Evolutionary conservation across 768 basidiomycete genomes (phyloP), one percentile per base, ranked within the genome.

Genomic region (Dacryopinax primogenitus): DNA sequence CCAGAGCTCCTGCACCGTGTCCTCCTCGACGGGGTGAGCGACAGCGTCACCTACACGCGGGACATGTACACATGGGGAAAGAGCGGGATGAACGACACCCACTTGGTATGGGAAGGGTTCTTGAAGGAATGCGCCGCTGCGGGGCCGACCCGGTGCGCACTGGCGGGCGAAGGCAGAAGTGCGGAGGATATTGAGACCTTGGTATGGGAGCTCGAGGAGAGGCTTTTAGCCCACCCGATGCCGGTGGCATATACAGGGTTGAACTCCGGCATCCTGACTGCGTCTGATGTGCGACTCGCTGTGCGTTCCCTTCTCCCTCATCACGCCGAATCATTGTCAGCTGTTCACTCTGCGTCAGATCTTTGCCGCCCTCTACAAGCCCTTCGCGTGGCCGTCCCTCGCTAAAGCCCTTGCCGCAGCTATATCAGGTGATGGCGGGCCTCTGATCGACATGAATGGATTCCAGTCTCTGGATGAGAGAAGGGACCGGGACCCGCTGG

Each of bases 1-100:
- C 71, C 71, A 1, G 70, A 72, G 1, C 62, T 47, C 1, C 69
- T 72, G 18, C 47, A 58, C 18, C 67, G 66, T 28, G 28, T 65
- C 15, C 47, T 63, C 0, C n/a, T 62, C 21, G 70, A 70, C 64
- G 68, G 68, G 9, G 68, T 70, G 0, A 51, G 39, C 1, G 64
- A 68, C 37, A 39, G 33, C 18, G 7, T 3, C 15, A 7, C 18
- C 3, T 58, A 58, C 51, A 30, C 13, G 13, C 26, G 3, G 4
- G 51, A 58, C 51, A 58, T 58, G 51, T 58, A 28, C 51, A 32
- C 23, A 23, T 58, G 51, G 51, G 51, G 51, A 3, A 26, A 32
- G 30, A 28, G 26, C 26, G 51, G 51, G 13, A 58, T 58, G 51
- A 32, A 58, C 51, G 51, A 58, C 51, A 58, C 51, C 9, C 23